phyloP scores from a whole-genome alignment of 2,329 filamentous ascomycete genomes.

The Nemania serpens region DNA sequence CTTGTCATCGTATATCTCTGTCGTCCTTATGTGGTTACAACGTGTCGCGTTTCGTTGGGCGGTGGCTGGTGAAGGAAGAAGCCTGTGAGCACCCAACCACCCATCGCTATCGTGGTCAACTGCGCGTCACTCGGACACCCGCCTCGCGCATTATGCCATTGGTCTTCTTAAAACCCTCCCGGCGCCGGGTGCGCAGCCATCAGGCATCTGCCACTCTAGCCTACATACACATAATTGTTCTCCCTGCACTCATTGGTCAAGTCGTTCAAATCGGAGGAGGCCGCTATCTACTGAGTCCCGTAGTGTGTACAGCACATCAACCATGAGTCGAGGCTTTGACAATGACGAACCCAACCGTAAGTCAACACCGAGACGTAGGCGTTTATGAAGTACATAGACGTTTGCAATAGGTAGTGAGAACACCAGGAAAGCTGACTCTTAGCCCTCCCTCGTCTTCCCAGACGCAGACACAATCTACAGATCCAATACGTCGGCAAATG shows the following conservation, averaged over 20 bases:
- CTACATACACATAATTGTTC: neutral
- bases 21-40: neutral
- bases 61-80: conserved; percentile 26
- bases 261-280: conserved; percentile 19
- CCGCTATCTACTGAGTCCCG: neutral
- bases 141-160: conserved; percentile 32
- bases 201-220: conserved; percentile 16
- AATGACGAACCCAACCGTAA: conserved; percentile 27
- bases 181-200: conserved; percentile 21
- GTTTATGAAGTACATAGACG: too few relatives aligned
- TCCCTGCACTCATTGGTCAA: conserved; percentile 21
- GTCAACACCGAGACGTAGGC: conserved; percentile 6
- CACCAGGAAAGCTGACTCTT: conserved; percentile 10
- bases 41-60: conserved; percentile 11
- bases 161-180: conserved; percentile 28
- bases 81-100: conserved; percentile 22
- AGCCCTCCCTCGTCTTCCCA: conserved; percentile 18
- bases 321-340: conserved; percentile 28
- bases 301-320: conserved; percentile 18
- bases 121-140: conserved; percentile 19
- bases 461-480: conserved; percentile 29
- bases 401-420: neutral
- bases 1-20: neutral
- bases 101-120: conserved; percentile 16
- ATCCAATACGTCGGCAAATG: conserved; percentile 27